Evolutionary conservation across 1,284 basidiomycete species (phyloP), one percentile per base, ranked within the genome.

Genomic region (Puccinia polysora): DNA sequence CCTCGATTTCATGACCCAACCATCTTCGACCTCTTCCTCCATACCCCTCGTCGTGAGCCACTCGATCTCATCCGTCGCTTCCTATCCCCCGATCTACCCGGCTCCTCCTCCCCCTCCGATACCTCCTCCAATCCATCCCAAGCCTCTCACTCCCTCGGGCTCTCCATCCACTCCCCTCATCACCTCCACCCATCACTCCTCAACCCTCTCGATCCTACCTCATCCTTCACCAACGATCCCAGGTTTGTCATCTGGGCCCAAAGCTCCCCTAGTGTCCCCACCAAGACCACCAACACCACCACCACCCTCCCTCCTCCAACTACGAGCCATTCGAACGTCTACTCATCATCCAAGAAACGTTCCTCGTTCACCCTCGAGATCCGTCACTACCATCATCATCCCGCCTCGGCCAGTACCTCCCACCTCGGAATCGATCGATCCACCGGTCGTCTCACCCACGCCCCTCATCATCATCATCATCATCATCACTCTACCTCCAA

Each of bases 211-310:
- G 23, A 53, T 40, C 1, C 23, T 49, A 40, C 38, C 23, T 55
- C 36, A 55, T 14, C 63, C 32, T 55, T 30, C 7, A 23, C 38
- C 20, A 87, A 91, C 75, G 90, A 93, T 76, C 90, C 90, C 23
- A 85, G 90, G 0, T 92, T 91, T 78, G 89, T 90, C 32, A 87
- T 92, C 18, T 93, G 90, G 90, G 89, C 88, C 1, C 36, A 64
- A 28, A 60, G 30, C 28, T 47, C 58, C 7, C 20, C 69, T 18
- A 34, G 28, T 36, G 25, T n/a, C 52, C 36, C 49, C 25, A 65
- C 58, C n/a, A 58, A 53, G 15, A 49, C 59, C 30, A 38, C 47
- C 18, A n/a, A 34, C 30, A 18, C 49, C 45, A 20, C 45, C 23
- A 4, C 30, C n/a, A 30, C 18, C 20, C 20, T 60, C 10, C 6